Evolutionary conservation across 345 rosid genomes (phyloP).

Genomic region (Acer campestre): DNA sequence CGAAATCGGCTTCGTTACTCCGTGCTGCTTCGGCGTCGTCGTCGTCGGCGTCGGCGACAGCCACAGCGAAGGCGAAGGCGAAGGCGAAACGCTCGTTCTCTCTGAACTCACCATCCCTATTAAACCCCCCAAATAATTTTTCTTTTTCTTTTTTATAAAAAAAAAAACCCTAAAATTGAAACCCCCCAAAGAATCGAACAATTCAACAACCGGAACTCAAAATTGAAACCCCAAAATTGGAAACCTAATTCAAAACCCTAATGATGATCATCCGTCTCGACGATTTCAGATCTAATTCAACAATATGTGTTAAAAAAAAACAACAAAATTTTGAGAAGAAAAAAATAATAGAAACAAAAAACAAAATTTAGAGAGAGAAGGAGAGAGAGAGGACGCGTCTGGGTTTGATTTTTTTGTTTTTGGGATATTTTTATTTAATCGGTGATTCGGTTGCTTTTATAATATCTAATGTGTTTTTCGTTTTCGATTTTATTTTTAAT

Average conservation of each 20-base stretch:
- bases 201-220: neutral
- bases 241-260: constrained; percentile 1
- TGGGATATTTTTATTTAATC: constrained; percentile 19
- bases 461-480: neutral
- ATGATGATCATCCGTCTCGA: neutral
- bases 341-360: neutral
- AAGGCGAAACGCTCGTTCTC: constrained; percentile 32
- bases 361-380: neutral
- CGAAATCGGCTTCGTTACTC: constrained; percentile 66
- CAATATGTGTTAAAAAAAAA: neutral
- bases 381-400: neutral
- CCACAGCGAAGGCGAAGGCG: constrained; percentile 1
- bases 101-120: constrained; percentile 44
- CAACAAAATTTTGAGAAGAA: neutral
- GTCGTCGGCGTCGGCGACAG: neutral
- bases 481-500: too few relatives aligned
- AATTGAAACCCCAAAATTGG: neutral
- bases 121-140: neutral
- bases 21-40: constrained; percentile 32
- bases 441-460: neutral
- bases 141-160: neutral
- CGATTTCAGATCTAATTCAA: constrained; percentile 9
- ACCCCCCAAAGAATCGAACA: neutral
- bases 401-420: neutral
- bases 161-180: neutral